Base-by-base conservation (phyloP, 352 stramenopile species). In the Phytophthora ramorum region DNA sequence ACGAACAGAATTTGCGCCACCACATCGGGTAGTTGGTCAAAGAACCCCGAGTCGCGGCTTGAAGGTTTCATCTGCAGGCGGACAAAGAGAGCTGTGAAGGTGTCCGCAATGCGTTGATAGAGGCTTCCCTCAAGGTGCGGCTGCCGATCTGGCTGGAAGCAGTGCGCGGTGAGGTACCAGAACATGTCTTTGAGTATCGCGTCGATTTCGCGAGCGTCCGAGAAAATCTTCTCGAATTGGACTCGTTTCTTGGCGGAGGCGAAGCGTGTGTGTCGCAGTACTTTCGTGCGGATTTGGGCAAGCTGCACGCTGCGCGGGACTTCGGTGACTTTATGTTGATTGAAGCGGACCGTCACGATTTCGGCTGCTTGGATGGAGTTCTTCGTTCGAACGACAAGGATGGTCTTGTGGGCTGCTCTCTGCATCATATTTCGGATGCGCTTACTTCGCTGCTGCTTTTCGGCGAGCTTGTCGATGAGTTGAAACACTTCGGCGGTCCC, bases 161-260 rank as follows among this genome's bases (percentile, higher is more conserved):
- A 83, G 41, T 82, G 69, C 0, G 82, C 76, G 2, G 77, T 89
- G 12, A 90, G 37, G 52, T 87, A 88, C 84, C 84, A 93, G 50
- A 93, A 93, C 67, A 91, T 81, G 46, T 93, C 82, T 58, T 90
- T 89, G 16, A 91, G 56, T 19, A 93, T 41, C 32, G 70, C 63
- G 4, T 93, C 72, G 24, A 90, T 66, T 53, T 93, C 82, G 6
- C 43, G 17, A 1, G 72, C 49, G 12, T 66, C 64, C 1, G 62
- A 41, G 47, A 91, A 91, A 20, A 86, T 59, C 9, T 82, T 70
- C 4, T 66, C 67, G 60, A 87, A 91, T 30, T 77, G 61, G 13
- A 26, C 19, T 9, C 73, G 59, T 37, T 81, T 79, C 8, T 70
- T 73, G 14, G 54, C 52, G 0, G 74, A 77, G 10, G 50, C 38